Evolutionary conservation across 352 stramenopile species (phyloP).

Genomic region (Saprolegnia parasitica): DNA sequence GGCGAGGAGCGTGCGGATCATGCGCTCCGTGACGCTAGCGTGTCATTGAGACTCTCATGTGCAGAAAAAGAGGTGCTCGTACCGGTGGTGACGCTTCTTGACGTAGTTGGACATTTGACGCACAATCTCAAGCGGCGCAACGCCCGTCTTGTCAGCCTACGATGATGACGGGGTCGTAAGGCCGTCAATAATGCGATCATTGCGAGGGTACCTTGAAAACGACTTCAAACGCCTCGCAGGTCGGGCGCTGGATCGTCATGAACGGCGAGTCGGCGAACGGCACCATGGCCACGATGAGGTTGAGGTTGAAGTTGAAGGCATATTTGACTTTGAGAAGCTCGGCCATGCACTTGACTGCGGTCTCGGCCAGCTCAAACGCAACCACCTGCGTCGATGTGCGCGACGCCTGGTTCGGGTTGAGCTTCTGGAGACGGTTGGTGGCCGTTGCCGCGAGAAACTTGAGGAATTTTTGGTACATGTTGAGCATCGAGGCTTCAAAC

Average conservation of each 20-base stretch:
- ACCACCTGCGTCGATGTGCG: slow-evolving; percentile 34
- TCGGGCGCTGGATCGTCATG: slow-evolving; percentile 42
- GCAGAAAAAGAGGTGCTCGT: not conserved
- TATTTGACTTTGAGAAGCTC: slow-evolving; percentile 81
- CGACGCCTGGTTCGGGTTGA: slow-evolving; percentile 41
- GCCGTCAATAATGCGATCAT: not conserved
- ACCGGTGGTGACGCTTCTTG: slow-evolving; percentile 74
- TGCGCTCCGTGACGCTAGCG: slow-evolving; percentile 50
- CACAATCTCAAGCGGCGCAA: slow-evolving; percentile 64
- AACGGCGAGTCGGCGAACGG: slow-evolving; percentile 72
- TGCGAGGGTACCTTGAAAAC: slow-evolving; percentile 46
- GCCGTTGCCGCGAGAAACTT: slow-evolving; percentile 69
- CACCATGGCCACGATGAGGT: slow-evolving; percentile 75
- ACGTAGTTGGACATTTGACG: slow-evolving; percentile 81
- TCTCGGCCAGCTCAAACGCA: slow-evolving; percentile 61
- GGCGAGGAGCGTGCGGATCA: slow-evolving; percentile 67
- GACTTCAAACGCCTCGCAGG: slow-evolving; percentile 59
- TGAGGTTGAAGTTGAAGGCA: slow-evolving; percentile 83
- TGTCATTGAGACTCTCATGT: not conserved
- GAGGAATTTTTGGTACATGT: slow-evolving; percentile 79
- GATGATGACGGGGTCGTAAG: no score
- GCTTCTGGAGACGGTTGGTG: slow-evolving; percentile 50
- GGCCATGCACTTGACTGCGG: slow-evolving; percentile 60
- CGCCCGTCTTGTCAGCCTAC: slow-evolving; percentile 58
- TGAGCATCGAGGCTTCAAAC: slow-evolving; percentile 66